Conservation (phyloP, 129 eudicot species). For the Flaveria robusta region DNA sequence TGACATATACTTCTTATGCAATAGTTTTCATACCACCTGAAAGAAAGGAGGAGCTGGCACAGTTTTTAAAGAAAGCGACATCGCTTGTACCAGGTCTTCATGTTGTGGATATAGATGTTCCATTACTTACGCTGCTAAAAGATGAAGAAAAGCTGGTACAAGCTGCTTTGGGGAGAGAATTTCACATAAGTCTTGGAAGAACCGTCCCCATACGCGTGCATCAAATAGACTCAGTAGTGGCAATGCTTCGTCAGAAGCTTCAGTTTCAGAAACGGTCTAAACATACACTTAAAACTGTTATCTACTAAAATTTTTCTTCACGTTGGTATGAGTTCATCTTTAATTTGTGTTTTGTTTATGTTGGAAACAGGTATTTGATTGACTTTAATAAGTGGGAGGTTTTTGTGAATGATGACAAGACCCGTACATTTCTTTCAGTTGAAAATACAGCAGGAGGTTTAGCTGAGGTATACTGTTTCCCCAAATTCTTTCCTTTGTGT, state of each 20-base stretch:
- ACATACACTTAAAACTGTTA: constrained; percentile 2
- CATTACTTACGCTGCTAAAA: constrained; percentile 46
- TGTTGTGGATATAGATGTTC: constrained; percentile 76
- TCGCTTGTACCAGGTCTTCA: constrained; percentile 60
- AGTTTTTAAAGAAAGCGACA: constrained; percentile 57
- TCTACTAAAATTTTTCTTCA: neutral
- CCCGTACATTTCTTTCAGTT: constrained; percentile 78
- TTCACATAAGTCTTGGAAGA: constrained; percentile 92
- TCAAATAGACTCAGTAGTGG: constrained; percentile 73
- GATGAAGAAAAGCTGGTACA: constrained; percentile 62
- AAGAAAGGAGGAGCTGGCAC: constrained; percentile 62
- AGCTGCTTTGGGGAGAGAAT: constrained; percentile 73
- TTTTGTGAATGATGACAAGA: constrained; percentile 80
- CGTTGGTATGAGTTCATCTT: constrained; percentile 4
- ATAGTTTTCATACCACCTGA: constrained; percentile 67
- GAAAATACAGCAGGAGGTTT: constrained; percentile 71
- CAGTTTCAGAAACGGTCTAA: constrained; percentile 65
- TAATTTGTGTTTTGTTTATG: constrained; percentile 11
- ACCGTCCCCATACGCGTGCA: constrained; percentile 89
- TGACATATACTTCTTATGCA: constrained; percentile 5
- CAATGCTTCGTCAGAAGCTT: constrained; percentile 88
- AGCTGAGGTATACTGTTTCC: constrained; percentile 52
- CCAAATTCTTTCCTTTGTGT: neutral
- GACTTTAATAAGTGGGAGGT: constrained; percentile 89
- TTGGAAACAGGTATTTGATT: constrained; percentile 69